Evolutionary conservation across 345 rosid genomes (phyloP).

Genomic region (Lepidium sativum): DNA sequence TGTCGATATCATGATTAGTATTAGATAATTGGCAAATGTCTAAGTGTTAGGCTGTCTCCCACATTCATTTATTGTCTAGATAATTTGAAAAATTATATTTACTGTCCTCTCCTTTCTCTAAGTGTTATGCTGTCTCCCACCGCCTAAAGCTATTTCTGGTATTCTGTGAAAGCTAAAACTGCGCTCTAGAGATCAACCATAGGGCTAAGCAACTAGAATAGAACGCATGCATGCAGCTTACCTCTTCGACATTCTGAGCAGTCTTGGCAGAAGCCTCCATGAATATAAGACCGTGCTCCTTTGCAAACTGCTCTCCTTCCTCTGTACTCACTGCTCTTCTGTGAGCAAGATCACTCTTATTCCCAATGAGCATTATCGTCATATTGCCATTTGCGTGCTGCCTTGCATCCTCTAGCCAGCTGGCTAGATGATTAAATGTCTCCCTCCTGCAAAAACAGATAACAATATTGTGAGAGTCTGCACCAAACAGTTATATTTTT

Average conservation of each 20-base stretch:
- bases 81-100: background rate
- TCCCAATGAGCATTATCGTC: slow-evolving; percentile 95
- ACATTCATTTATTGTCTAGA: too few relatives aligned
- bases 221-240: background rate
- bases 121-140: background rate
- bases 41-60: too few relatives aligned
- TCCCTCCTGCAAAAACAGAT: slow-evolving; percentile 50
- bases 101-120: background rate
- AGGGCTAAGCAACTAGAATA: background rate
- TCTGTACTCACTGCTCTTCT: slow-evolving; percentile 91
- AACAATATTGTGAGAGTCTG: background rate
- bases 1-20: background rate
- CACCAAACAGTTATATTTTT: background rate
- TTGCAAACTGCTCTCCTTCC: slow-evolving; percentile 97
- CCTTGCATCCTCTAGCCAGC: slow-evolving; percentile 96
- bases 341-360: slow-evolving; percentile 92
- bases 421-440: slow-evolving; percentile 89
- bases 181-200: background rate
- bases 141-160: background rate
- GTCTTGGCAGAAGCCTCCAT: slow-evolving; percentile 99
- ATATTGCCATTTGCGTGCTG: slow-evolving; percentile 98
- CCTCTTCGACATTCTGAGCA: slow-evolving; percentile 98
- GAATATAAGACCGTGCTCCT: slow-evolving; percentile 90
- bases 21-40: background rate
- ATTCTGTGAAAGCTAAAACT: background rate